Conservation (phyloP, 345 rosid species). For the Populus alba region DNA sequence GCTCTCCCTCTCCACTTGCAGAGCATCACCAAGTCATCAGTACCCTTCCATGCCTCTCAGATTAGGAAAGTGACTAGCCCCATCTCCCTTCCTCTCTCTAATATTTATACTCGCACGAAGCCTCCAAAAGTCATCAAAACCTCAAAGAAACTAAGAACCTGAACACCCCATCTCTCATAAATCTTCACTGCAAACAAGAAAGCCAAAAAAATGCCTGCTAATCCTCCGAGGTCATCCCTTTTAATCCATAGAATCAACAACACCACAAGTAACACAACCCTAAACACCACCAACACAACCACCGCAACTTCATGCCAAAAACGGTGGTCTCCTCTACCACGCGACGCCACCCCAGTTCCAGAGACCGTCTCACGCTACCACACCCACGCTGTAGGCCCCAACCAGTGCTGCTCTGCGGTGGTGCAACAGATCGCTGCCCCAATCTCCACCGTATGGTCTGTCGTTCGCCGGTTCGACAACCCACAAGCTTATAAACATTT, state of each 20-base stretch:
- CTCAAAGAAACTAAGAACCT: not conserved
- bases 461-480: conserved; percentile 34
- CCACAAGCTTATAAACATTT: conserved; percentile 36
- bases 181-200: not conserved
- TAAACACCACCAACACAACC: conserved; percentile 2
- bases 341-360: conserved; percentile 18
- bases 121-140: not conserved
- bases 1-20: not conserved
- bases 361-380: conserved; percentile 25
- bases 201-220: conserved; percentile 24
- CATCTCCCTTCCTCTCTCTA: conserved; percentile 11
- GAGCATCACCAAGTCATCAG: not conserved
- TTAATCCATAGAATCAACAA: conserved; percentile 31
- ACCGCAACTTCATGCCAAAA: conserved; percentile 11
- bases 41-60: not conserved
- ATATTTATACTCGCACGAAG: not conserved
- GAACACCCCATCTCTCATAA: not conserved
- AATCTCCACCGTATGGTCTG: conserved; percentile 34
- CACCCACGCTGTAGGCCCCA: conserved; percentile 24
- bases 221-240: conserved; percentile 29
- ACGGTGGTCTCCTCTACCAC: conserved; percentile 28
- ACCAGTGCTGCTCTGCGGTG: conserved; percentile 35
- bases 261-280: conserved; percentile 3
- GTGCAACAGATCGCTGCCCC: conserved; percentile 36
- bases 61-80: not conserved